Conservation (phyloP, 2,329 filamentous ascomycete species). For the Verticillium klebahnii region DNA sequence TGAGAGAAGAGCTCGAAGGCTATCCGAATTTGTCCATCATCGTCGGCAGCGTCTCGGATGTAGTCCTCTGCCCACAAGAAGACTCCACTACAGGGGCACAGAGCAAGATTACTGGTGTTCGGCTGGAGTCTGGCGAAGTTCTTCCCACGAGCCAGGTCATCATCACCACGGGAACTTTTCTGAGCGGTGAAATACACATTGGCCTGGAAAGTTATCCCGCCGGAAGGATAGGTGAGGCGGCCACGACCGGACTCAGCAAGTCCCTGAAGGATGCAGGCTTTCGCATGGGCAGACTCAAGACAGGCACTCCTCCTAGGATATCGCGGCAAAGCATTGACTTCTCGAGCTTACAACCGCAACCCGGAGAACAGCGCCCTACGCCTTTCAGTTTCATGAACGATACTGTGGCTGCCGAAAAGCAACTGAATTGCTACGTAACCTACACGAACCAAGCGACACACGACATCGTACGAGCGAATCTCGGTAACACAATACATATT, state of each 20-base stretch:
- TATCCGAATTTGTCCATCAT: constrained; percentile 80
- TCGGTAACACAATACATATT: constrained; percentile 96
- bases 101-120: constrained; percentile 68
- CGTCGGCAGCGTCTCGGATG: constrained; percentile 86
- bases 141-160: constrained; percentile 77
- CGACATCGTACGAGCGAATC: constrained; percentile 76
- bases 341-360: constrained; percentile 63
- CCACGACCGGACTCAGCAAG: constrained; percentile 88
- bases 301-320: constrained; percentile 86
- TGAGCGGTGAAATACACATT: constrained; percentile 95
- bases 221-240: constrained; percentile 88
- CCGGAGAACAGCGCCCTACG: constrained; percentile 77
- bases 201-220: constrained; percentile 80
- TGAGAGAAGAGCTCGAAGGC: constrained; percentile 76
- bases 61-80: constrained; percentile 63
- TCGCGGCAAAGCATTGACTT: constrained; percentile 81
- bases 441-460: constrained; percentile 82
- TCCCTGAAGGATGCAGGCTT: constrained; percentile 87
- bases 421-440: constrained; percentile 82
- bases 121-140: constrained; percentile 81
- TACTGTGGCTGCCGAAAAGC: constrained; percentile 70
- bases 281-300: constrained; percentile 84
- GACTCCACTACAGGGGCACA: constrained; percentile 31
- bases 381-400: constrained; percentile 92
- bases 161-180: constrained; percentile 93